Base-by-base conservation (phyloP, 495 filamentous ascomycete genomes). In the Glonium stellatum region DNA sequence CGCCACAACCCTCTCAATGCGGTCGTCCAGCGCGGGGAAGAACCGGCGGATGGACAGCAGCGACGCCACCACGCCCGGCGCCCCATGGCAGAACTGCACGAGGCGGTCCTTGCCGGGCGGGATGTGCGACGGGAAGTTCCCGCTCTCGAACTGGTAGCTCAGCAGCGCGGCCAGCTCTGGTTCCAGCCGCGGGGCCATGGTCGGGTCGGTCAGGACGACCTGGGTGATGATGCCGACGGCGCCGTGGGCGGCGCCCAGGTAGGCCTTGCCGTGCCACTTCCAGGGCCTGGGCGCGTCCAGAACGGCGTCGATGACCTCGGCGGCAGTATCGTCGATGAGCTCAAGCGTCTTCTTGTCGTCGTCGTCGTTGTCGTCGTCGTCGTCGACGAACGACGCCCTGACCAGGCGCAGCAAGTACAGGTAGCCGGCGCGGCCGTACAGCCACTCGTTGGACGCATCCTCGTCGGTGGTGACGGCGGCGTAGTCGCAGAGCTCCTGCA, bases 1-100 rank as follows among this genome's bases (percentile, higher is more conserved):
- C 1, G 35, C 39, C 5, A 85, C 67, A 0, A 78, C 81, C 8
- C 37, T 52, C 12, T 81, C 76, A 42, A 87, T 83, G 44, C 66
- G 67, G 0, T 67, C 67, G 12, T 69, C 51, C 23, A 84, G 63
- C 4, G 56, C 62, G 0, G 81, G 78, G 60, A 84, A 86, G 60
- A 75, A 69, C 22, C 73, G 65, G 27, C 72, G 61, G 55, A 87
- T 72, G 5, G 77, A 72, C 0, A 73, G 13, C 19, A 87, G 74
- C 18, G 82, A 81, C 4, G 78, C 21, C 0, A 83, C 67, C n/a
- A 86, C 76, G 0, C 84, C 84, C 0, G 84, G 82, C 1, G 81
- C 84, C 13, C 84, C 84, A 64, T 87, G 84, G 67, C 84, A 87
- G 66, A 86, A 80, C 70, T 87, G 84, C 2, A 87, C 82, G 1